Evolutionary conservation across 148 eudicot genomes (phyloP), one percentile per base, ranked within the genome.

Genomic region (Cornus florida): DNA sequence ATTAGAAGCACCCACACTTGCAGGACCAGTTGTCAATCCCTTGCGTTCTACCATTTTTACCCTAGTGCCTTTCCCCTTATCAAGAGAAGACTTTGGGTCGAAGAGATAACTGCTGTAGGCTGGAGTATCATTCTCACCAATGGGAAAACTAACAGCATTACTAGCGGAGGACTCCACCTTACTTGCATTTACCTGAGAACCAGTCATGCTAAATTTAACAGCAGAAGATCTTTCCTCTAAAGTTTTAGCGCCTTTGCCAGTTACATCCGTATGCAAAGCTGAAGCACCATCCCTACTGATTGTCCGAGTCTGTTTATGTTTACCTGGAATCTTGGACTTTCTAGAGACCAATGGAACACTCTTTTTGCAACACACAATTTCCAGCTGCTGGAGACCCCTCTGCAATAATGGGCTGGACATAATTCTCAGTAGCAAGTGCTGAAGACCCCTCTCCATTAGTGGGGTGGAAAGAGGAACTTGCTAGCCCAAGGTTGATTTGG

Each of bases 351-450:
- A 57, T 23, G 76, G 74, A 78, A 83, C 84, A 78, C 86, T 85
- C 80, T 83, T 92, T 77, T 81, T 89, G 93, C 79, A 89, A 75
- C 32, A 85, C 83, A 77, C 78, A 86, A 69, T 85, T 87, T 9
- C 79, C 87, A 41, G 83, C 83, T 71, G 86, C 82, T 20, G 38
- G 1, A 35, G 38, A 35, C 38, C 38, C 2, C 38, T 35, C 38
- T 35, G 38, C 2, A 35, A 35, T 35, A 35, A 4, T 35, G 38
- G 38, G 38, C 38, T 35, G 38, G 38, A 35, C 5, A 2, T 35
- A 35, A 35, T 35, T 35, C 38, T 35, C 38, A 35, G 38, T 4
- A 2, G 38, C 4, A 2, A 35, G 38, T 35, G 83, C 82, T 67
- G 77, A 66, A 28, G 87, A 75, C 24, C 80, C 80, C 46, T 88